Evolutionary conservation across 2,329 filamentous ascomycete species (phyloP).

Genomic region (Metarhizium album): DNA sequence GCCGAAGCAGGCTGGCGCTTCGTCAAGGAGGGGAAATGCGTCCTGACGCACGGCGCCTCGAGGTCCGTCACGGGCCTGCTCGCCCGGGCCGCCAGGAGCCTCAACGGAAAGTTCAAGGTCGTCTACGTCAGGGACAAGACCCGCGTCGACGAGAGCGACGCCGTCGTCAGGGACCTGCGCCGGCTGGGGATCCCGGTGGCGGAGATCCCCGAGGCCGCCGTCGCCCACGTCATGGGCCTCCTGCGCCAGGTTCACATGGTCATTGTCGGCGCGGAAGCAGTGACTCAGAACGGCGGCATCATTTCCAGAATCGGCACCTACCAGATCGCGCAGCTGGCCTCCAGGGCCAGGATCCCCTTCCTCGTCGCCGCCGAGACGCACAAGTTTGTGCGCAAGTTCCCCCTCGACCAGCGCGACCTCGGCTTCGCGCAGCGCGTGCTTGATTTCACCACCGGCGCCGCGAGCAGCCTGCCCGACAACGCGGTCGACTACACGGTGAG

Average conservation of each 20-base stretch:
- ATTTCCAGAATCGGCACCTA: slow-evolving; percentile 79
- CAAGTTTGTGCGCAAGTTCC: slow-evolving; percentile 87
- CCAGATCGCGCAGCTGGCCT: slow-evolving; percentile 75
- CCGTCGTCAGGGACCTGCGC: slow-evolving; percentile 61
- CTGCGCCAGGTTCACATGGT: slow-evolving; percentile 51
- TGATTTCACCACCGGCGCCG: slow-evolving; percentile 52
- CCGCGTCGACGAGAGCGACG: slow-evolving; percentile 49
- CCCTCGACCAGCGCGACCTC: slow-evolving; percentile 69
- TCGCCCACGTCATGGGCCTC: slow-evolving; percentile 63
- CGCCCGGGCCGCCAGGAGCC: slow-evolving; percentile 51
- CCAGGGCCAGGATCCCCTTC: slow-evolving; percentile 59
- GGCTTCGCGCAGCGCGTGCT: slow-evolving; percentile 69
- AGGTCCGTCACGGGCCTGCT: slow-evolving; percentile 73
- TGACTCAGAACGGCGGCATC: slow-evolving; percentile 88
- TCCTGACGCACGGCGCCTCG: slow-evolving; percentile 86
- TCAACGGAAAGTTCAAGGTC: slow-evolving; percentile 62
- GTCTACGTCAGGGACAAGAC: slow-evolving; percentile 62
- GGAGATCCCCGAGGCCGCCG: slow-evolving; percentile 42
- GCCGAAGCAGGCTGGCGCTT: slow-evolving; percentile 69
- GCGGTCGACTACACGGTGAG: slow-evolving; percentile 62
- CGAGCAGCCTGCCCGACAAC: slow-evolving; percentile 35
- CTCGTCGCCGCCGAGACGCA: slow-evolving; percentile 93
- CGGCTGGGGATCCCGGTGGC: slow-evolving; percentile 71
- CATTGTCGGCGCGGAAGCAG: slow-evolving; percentile 66
- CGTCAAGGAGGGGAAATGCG: slow-evolving; percentile 64